Percentiles rank a stretch among this genome's conserved stretches.
These are phyloP conservation scores for Metschnikowia amazonensis DNA, from an alignment of 805 yeast genomes.

Conservation along the genomic window DNA sequence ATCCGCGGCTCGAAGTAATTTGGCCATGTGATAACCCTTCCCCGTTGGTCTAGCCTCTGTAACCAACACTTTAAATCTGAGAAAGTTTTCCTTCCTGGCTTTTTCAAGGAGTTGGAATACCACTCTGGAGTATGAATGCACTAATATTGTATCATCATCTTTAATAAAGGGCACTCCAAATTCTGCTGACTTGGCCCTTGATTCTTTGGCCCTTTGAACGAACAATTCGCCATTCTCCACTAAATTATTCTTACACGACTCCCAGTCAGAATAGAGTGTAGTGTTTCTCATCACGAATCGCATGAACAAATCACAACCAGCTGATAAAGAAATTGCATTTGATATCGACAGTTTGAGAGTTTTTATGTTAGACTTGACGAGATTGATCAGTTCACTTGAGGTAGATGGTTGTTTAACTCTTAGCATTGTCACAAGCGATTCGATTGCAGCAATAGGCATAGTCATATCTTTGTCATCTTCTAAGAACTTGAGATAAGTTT, in stretches of 20 bases:
- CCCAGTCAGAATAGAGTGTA: conserved; percentile 90
- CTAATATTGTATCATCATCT: conserved; percentile 87
- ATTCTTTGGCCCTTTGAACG: conserved; percentile 84
- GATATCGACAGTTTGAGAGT: conserved; percentile 74
- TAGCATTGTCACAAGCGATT: conserved; percentile 80
- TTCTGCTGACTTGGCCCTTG: conserved; percentile 83
- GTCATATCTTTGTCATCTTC: conserved; percentile 94
- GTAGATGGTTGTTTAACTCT: conserved; percentile 85
- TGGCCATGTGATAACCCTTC: conserved; percentile 71
- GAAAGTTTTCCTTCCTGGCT: conserved; percentile 68
- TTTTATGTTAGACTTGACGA: conserved; percentile 72
- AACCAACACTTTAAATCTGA: conserved; percentile 84
- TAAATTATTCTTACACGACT: conserved; percentile 78
- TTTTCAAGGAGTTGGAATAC: conserved; percentile 69
- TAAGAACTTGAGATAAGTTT: conserved; percentile 73
- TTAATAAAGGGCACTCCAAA: conserved; percentile 84
- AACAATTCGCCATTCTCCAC: conserved; percentile 93
- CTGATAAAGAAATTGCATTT: conserved; percentile 88
- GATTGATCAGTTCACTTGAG: conserved; percentile 83
- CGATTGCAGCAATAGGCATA: conserved; percentile 99
- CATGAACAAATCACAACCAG: conserved; percentile 96
- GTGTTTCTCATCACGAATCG: conserved; percentile 88
- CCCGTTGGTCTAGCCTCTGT: conserved; percentile 90
- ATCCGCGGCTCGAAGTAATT: conserved; percentile 59
- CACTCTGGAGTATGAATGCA: conserved; percentile 90